phyloP scores from a whole-genome alignment of 148 eudicot species.

The Rhododendron williamsianum region DNA sequence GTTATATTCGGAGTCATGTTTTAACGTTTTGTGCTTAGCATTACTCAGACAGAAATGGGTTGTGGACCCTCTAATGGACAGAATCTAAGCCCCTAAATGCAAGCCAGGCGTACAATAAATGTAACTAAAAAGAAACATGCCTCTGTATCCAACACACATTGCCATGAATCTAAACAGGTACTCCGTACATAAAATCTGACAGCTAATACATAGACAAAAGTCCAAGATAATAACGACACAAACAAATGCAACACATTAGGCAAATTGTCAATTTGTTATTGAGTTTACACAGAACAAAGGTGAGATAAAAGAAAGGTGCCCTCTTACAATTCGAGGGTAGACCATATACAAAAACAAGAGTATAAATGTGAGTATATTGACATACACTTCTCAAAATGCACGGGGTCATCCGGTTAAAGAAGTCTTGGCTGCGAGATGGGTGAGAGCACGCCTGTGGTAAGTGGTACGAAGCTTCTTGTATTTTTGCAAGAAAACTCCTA shows the following conservation, averaged over 20 bases:
- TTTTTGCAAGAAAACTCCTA: slow-evolving; percentile 62
- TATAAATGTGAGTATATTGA: not conserved
- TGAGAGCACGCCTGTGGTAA: slow-evolving; percentile 71
- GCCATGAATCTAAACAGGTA: not conserved
- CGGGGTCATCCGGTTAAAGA: slow-evolving; percentile 34
- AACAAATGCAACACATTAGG: not conserved
- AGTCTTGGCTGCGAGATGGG: slow-evolving; percentile 77
- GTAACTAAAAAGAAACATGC: not conserved
- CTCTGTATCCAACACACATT: not conserved
- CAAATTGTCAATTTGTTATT: not conserved
- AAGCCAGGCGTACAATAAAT: not conserved
- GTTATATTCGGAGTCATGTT: too few species aligned
- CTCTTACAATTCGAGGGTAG: not conserved
- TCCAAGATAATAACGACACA: not conserved
- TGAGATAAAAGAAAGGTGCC: not conserved
- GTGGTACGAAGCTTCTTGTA: slow-evolving; percentile 64
- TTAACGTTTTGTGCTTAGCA: too few species aligned
- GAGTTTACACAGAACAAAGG: not conserved
- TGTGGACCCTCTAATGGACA: too few species aligned
- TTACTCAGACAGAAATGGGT: too few species aligned
- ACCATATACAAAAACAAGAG: not conserved
- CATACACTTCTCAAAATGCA: not conserved
- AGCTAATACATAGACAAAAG: not conserved
- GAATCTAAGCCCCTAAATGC: not conserved
- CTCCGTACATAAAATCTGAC: not conserved